phyloP scores from a whole-genome alignment of 768 basidiomycete genomes.

The Dendrothele bispora region DNA sequence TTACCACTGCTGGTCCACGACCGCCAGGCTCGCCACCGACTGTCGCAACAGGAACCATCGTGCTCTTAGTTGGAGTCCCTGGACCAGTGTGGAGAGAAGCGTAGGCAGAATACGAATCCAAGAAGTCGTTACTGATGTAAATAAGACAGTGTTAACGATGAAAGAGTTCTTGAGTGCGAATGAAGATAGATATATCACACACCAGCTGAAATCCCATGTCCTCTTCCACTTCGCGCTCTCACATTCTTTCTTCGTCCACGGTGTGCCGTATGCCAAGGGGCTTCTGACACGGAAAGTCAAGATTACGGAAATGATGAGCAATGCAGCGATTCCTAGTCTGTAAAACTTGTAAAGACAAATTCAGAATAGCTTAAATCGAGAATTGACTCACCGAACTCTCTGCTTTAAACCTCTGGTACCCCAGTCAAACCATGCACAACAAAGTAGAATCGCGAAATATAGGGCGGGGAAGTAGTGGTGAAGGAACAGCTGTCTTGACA shows the following conservation, averaged over 20 bases:
- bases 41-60: slow-evolving; percentile 39
- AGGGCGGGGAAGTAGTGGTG: slow-evolving; percentile 98
- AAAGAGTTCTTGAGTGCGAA: neutral
- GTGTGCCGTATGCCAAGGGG: slow-evolving; percentile 78
- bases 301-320: slow-evolving; percentile 69
- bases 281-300: slow-evolving; percentile 81
- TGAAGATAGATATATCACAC: slow-evolving; percentile 14
- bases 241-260: slow-evolving; percentile 87
- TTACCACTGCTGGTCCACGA: slow-evolving; percentile 53
- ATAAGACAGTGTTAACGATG: neutral
- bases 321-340: slow-evolving; percentile 79
- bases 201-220: slow-evolving; percentile 97
- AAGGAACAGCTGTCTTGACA: slow-evolving; percentile 95
- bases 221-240: slow-evolving; percentile 79
- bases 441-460: slow-evolving; percentile 87
- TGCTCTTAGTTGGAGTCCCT: slow-evolving; percentile 36
- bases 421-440: slow-evolving; percentile 80
- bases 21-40: slow-evolving; percentile 55
- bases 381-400: too few relatives aligned
- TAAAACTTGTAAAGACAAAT: too few relatives aligned
- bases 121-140: slow-evolving; percentile 78
- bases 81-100: slow-evolving; percentile 54
- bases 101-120: slow-evolving; percentile 40
- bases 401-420: slow-evolving; percentile 78
- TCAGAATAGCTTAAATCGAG: too few relatives aligned